Percentiles rank a stretch among this genome's conserved stretches.
These are phyloP conservation scores for Neophaeococcomyces mojaviensis DNA, from an alignment of 2,329 filamentous ascomycete genomes.

Conservation along the genomic window DNA sequence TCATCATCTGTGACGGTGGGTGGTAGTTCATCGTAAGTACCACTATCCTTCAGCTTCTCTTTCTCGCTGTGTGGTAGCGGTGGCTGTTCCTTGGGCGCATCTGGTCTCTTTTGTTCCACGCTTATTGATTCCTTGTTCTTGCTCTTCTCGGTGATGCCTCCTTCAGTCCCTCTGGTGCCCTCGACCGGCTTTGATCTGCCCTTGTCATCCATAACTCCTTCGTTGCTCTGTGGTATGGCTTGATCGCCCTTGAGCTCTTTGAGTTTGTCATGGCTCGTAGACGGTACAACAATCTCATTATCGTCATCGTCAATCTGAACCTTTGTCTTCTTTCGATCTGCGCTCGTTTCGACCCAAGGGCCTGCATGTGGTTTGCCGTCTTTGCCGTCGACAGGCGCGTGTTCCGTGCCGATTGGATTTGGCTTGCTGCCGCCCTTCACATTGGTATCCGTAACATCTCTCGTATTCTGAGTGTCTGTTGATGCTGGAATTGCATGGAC, in stretches of 20 bases:
- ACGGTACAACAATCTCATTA: slow-evolving; percentile 19
- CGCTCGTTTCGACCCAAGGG: slow-evolving; percentile 53
- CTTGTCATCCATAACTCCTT: slow-evolving; percentile 91
- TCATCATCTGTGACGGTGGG: slow-evolving; percentile 26
- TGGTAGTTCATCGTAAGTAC: slow-evolving; percentile 28
- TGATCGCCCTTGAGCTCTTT: slow-evolving; percentile 31
- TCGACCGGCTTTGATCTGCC: slow-evolving; percentile 67
- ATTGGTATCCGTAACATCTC: not conserved
- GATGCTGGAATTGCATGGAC: not conserved
- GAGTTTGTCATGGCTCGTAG: slow-evolving; percentile 12
- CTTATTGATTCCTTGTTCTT: slow-evolving; percentile 1
- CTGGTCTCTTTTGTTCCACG: slow-evolving; percentile 55
- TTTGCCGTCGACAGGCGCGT: slow-evolving; percentile 83
- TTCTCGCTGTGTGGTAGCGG: slow-evolving; percentile 75
- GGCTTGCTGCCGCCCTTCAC: not conserved
- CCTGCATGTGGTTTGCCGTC: slow-evolving; percentile 91
- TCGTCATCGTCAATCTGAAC: slow-evolving; percentile 24
- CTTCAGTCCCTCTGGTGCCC: slow-evolving; percentile 81
- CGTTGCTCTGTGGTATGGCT: slow-evolving; percentile 48
- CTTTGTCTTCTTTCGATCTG: slow-evolving; percentile 37
- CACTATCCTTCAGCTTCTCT: slow-evolving; percentile 50
- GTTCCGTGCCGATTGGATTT: slow-evolving; percentile 51
- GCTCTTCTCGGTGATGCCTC: slow-evolving; percentile 79
- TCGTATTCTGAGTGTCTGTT: not conserved
- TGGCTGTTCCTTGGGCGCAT: slow-evolving; percentile 76